Evolutionary conservation across 345 rosid species (phyloP).

Genomic region (Euclidium syriacum): DNA sequence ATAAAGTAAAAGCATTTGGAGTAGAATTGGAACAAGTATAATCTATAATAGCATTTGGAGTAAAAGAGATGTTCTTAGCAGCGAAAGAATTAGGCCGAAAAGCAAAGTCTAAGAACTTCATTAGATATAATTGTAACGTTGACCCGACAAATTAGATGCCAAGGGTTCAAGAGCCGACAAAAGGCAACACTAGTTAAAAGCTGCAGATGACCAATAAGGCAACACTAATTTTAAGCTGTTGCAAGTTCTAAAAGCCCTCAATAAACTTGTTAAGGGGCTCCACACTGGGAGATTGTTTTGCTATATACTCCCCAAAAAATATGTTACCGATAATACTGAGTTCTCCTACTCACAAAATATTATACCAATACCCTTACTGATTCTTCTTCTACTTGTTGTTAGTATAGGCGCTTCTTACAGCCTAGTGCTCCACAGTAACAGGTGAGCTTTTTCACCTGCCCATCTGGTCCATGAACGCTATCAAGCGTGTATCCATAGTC

Average conservation of each 20-base stretch:
- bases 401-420: conserved; percentile 72
- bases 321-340: neutral
- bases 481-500: conserved; percentile 87
- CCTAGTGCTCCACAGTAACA: conserved; percentile 78
- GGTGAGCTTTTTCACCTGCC: conserved; percentile 53
- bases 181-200: neutral
- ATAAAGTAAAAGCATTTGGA: no score
- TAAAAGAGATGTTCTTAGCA: no score
- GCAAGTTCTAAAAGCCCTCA: neutral
- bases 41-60: no score
- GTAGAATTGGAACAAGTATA: no score
- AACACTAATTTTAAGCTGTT: neutral
- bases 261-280: neutral
- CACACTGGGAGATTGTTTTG: conserved; percentile 16
- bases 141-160: neutral
- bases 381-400: conserved; percentile 18
- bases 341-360: neutral
- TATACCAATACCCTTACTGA: neutral
- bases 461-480: conserved; percentile 70
- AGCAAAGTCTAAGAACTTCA: neutral
- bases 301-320: conserved; percentile 22
- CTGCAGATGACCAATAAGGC: neutral
- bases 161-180: neutral
- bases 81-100: neutral
- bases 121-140: neutral